phyloP scores from a whole-genome alignment of 2,329 filamentous ascomycete species.

The Aspergillaceae sp. region DNA sequence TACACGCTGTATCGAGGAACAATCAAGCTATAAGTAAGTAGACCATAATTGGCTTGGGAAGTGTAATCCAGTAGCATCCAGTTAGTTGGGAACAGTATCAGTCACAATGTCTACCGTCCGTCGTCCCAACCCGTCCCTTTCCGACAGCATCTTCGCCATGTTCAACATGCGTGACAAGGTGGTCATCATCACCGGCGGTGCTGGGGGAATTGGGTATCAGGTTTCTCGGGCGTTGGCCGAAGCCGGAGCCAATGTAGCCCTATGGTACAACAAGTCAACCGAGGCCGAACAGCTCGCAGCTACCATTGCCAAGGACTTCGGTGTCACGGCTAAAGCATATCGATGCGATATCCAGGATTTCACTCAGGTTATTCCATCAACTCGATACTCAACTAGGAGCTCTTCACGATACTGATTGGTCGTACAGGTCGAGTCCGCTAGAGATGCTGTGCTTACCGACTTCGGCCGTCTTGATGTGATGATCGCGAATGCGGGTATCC shows the following conservation, averaged over 20 bases:
- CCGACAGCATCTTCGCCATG: slow-evolving; percentile 11
- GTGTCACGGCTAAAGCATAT: slow-evolving; percentile 30
- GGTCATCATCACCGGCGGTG: slow-evolving; percentile 14
- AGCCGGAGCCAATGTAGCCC: slow-evolving; percentile 32
- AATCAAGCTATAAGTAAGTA: background rate
- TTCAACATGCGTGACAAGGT: slow-evolving; percentile 8
- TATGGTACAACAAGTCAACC: slow-evolving; percentile 25
- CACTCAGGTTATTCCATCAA: slow-evolving; percentile 6
- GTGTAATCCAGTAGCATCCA: too few species aligned
- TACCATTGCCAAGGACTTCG: slow-evolving; percentile 19
- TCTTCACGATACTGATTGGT: background rate
- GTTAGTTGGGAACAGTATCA: background rate
- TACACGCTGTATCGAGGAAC: background rate
- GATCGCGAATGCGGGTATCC: slow-evolving; percentile 63
- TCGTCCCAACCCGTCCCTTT: slow-evolving; percentile 8
- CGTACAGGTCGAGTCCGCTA: slow-evolving; percentile 16
- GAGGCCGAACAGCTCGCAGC: slow-evolving; percentile 16
- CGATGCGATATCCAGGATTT: slow-evolving; percentile 24
- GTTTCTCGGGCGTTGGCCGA: slow-evolving; percentile 37
- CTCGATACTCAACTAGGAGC: background rate
- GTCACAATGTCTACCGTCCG: slow-evolving; percentile 4
- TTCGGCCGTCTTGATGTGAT: slow-evolving; percentile 65
- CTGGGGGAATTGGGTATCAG: slow-evolving; percentile 35
- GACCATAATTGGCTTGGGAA: too few species aligned
- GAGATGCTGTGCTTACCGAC: slow-evolving; percentile 37